Evolutionary conservation across 2,329 filamentous ascomycete genomes (phyloP), one percentile per base, ranked within the genome.

Genomic region (Arthrobotrys entomopaga): DNA sequence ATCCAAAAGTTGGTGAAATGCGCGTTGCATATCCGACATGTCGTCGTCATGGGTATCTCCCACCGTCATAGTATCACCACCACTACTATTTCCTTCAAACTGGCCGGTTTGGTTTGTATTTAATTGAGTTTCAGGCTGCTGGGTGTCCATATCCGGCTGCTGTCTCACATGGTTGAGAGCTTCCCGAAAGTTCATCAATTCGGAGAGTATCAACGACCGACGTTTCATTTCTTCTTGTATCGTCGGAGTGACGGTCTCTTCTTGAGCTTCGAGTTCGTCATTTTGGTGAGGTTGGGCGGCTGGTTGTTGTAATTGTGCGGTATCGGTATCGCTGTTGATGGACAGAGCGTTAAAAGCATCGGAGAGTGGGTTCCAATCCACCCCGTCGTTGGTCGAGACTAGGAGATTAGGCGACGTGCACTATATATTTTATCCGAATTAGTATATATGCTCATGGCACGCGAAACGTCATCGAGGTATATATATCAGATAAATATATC

Each of bases 211-310:
- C 19, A 74, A 29, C 0, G 70, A 74, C n/a, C 70, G 70, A 1
- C 70, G 70, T 59, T 74, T 74, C 70, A 74, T 74, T 20, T 74
- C 70, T 10, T 67, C 63, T 59, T 74, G 70, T 4, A 74, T 74
- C 15, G 63, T 66, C 15, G 57, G 56, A 1, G 61, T 42, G 1
- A 40, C 24, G 10, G 56, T 16, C 26, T 70, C 16, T 16, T 24
- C 16, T 34, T 34, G 29, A 34, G 29, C 29, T 29, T 67, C 49
- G 22, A 64, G n/a, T 22, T 56, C 50, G 42, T 57, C 42, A 7
- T 43, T 42, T 26, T 20, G 26, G 16, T 46, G 26, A 19, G 7
- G 2, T 24, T 49, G 29, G 34, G 22, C 29, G 22, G 22, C 43
- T 20, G 40, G 11, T 43, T n/a, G 16, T 13, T 38, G n/a, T 20